These are phyloP conservation scores for Eimeria tenella DNA, from an alignment of 169 alveolate genomes.

Conservation along the genomic window DNA sequence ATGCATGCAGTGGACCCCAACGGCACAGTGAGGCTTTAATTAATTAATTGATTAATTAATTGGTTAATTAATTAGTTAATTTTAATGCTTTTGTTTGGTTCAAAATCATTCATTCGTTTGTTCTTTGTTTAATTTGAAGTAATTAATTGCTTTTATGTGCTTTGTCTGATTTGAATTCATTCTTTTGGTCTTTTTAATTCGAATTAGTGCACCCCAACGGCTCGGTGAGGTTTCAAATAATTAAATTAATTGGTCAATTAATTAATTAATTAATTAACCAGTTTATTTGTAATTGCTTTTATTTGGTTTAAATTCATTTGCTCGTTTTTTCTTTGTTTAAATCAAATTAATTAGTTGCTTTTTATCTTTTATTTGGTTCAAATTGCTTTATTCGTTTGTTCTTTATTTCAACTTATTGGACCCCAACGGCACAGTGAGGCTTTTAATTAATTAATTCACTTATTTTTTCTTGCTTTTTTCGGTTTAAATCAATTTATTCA, in stretches of 20 bases:
- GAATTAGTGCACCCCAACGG: slow-evolving; percentile 94
- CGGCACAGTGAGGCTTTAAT: slow-evolving; percentile 84
- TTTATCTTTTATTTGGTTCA: neutral
- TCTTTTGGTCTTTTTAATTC: no score
- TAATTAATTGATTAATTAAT: no score
- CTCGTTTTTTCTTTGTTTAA: neutral
- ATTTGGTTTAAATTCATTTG: neutral
- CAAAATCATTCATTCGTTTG: neutral
- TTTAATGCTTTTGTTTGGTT: neutral
- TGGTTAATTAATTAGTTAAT: no score
- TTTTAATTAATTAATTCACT: no score
- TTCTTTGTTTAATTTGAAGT: neutral
- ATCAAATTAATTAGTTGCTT: no score
- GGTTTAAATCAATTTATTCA: no score
- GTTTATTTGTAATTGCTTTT: no score
- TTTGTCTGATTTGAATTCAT: no score
- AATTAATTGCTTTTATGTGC: no score
- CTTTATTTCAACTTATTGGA: slow-evolving; percentile 79
- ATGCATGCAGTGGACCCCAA: slow-evolving; percentile 94
- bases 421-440: slow-evolving; percentile 86
- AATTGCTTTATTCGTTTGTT: neutral
- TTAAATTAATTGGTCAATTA: no score
- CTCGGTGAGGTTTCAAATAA: slow-evolving; percentile 47
- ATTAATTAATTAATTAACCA: no score
- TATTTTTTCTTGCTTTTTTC: no score